Percentiles rank a stretch among this genome's conserved stretches.
phyloP scores from a whole-genome alignment of 1,139 yeast species.

The Hyphopichia khmerensis region DNA sequence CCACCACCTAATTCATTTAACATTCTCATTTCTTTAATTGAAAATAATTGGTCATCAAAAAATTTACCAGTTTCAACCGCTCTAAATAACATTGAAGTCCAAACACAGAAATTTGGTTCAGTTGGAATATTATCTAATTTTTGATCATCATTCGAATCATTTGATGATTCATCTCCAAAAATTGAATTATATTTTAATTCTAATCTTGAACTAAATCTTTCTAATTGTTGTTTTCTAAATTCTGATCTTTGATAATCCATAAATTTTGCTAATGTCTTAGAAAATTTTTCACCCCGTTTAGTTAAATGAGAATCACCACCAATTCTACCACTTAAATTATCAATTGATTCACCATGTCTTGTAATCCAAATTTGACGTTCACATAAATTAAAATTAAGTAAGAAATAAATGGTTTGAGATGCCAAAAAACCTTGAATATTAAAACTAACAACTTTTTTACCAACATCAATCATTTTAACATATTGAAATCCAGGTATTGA shows the following conservation, averaged over 20 bases:
- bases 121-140: conserved; percentile 43
- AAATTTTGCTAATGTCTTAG: conserved; percentile 70
- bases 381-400: conserved; percentile 83
- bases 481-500: conserved; percentile 66
- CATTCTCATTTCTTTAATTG: conserved; percentile 88
- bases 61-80: conserved; percentile 74
- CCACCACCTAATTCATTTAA: conserved; percentile 94
- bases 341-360: conserved; percentile 89
- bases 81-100: conserved; percentile 87
- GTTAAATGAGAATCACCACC: conserved; percentile 91
- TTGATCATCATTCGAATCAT: conserved; percentile 20
- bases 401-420: conserved; percentile 88
- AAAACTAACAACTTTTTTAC: conserved; percentile 87
- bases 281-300: conserved; percentile 70
- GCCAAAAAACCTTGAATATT: conserved; percentile 91
- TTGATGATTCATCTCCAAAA: conserved; percentile 19
- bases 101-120: conserved; percentile 78
- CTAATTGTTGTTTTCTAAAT: conserved; percentile 65
- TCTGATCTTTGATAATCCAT: conserved; percentile 70
- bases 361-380: conserved; percentile 96
- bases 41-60: conserved; percentile 73
- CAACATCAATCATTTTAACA: conserved; percentile 94
- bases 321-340: conserved; percentile 78
- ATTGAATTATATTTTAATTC: conserved; percentile 39
- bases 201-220: conserved; percentile 45